Evolutionary conservation across 2,329 filamentous ascomycete genomes (phyloP).

Genomic region (Akanthomyces muscarius): DNA sequence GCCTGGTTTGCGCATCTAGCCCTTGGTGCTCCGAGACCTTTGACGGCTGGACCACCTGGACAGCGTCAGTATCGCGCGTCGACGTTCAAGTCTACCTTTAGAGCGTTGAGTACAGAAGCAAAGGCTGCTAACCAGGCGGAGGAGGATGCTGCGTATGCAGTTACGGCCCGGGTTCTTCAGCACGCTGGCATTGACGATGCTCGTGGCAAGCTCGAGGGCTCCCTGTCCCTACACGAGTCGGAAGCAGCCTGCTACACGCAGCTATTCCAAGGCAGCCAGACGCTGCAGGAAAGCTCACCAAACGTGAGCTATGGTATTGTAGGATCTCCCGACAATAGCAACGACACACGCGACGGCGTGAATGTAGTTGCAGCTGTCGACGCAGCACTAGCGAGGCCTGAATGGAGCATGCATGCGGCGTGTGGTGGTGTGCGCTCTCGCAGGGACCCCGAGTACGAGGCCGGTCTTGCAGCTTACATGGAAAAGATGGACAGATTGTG

Average conservation of each 20-base stretch:
- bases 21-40: slow-evolving; percentile 44
- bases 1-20: slow-evolving; percentile 29
- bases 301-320: slow-evolving; percentile 5
- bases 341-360: neutral
- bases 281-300: neutral
- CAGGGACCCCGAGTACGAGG: slow-evolving; percentile 3
- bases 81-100: slow-evolving; percentile 38
- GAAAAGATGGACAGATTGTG: slow-evolving; percentile 26
- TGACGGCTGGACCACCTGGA: slow-evolving; percentile 53
- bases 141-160: slow-evolving; percentile 25
- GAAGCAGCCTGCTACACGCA: slow-evolving; percentile 8
- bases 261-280: slow-evolving; percentile 15
- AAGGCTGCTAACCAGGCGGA: slow-evolving; percentile 23
- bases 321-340: neutral
- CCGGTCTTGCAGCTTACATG: neutral
- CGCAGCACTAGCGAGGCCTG: neutral
- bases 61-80: slow-evolving; percentile 47
- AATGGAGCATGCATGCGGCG: neutral
- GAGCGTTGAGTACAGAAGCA: slow-evolving; percentile 29
- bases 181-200: slow-evolving; percentile 24
- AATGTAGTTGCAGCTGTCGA: neutral
- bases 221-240: slow-evolving; percentile 17
- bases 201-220: neutral
- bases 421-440: neutral
- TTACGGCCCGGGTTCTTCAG: slow-evolving; percentile 23